These are phyloP conservation scores for Saccharomyces mikatae DNA, from an alignment of 805 yeast species.

Conservation along the genomic window DNA sequence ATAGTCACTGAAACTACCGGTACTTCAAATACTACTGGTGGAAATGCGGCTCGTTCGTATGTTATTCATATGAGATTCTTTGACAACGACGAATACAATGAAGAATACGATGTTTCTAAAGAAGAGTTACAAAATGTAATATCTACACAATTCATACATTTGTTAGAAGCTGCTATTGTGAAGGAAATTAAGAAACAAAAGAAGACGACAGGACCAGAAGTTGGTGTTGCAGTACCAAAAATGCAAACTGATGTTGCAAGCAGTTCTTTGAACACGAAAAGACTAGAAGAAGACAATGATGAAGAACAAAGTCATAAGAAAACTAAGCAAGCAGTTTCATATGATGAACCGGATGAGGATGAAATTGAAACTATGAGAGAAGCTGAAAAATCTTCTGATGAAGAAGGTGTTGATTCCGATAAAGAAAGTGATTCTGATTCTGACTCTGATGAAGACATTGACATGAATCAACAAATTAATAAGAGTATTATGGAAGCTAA, in stretches of 20 bases:
- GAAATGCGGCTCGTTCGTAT: slow-evolving; percentile 58
- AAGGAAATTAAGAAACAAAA: slow-evolving; percentile 80
- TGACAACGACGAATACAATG: slow-evolving; percentile 64
- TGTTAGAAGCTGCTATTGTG: slow-evolving; percentile 62
- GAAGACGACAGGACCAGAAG: slow-evolving; percentile 47
- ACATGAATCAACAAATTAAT: slow-evolving; percentile 22
- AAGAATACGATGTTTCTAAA: slow-evolving; percentile 81
- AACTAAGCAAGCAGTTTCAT: slow-evolving; percentile 80
- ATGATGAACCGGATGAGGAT: slow-evolving; percentile 93
- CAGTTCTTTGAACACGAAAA: slow-evolving; percentile 30
- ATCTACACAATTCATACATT: slow-evolving; percentile 53
- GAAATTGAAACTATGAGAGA: slow-evolving; percentile 83
- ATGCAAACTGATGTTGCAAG: slow-evolving; percentile 40
- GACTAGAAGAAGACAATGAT: slow-evolving; percentile 38
- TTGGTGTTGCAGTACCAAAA: slow-evolving; percentile 66
- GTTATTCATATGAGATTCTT: slow-evolving; percentile 68
- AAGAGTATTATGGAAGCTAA: slow-evolving; percentile 20
- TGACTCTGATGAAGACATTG: slow-evolving; percentile 34
- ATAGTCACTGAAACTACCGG: slow-evolving; percentile 85
- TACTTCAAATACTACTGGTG: slow-evolving; percentile 35
- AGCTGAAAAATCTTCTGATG: slow-evolving; percentile 73
- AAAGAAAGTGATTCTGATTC: slow-evolving; percentile 34
- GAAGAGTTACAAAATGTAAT: slow-evolving; percentile 68
- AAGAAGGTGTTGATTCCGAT: slow-evolving; percentile 42
- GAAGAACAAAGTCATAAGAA: slow-evolving; percentile 54